Evolutionary conservation across 176 grass and related monocot species (phyloP).

Genomic region (Ensete ventricosum): DNA sequence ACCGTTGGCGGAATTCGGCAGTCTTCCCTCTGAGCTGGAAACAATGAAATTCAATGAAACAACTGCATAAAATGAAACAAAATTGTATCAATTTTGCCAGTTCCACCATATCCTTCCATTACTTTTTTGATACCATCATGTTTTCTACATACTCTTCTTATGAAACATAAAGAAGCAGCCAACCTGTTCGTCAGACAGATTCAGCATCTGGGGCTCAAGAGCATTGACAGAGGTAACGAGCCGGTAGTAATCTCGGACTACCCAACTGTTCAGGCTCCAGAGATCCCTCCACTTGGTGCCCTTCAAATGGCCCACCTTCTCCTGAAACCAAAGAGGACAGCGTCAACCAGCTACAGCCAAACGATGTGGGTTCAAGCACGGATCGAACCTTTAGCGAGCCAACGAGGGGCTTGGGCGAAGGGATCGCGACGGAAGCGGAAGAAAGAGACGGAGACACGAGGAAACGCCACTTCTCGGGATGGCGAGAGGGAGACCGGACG

Average conservation of each 20-base stretch:
- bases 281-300: constrained; percentile 50
- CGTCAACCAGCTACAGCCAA: not conserved
- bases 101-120: too few relatives aligned
- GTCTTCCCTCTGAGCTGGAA: constrained; percentile 69
- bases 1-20: constrained; percentile 50
- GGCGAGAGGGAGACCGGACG: not conserved
- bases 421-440: not conserved
- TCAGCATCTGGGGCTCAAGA: constrained; percentile 46
- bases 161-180: not conserved
- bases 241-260: constrained; percentile 70
- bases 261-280: constrained; percentile 75
- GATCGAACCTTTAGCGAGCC: not conserved
- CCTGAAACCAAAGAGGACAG: constrained; percentile 5
- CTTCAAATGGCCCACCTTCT: constrained; percentile 5
- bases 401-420: not conserved
- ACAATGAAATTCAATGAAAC: not conserved
- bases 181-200: constrained; percentile 87
- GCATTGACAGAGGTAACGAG: constrained; percentile 57
- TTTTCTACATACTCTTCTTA: not conserved
- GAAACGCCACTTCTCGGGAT: not conserved
- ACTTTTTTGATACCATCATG: too few relatives aligned
- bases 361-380: not conserved
- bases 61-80: too few relatives aligned
- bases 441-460: not conserved
- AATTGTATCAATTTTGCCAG: too few relatives aligned